phyloP scores from a whole-genome alignment of 2,329 filamentous ascomycete genomes.

The Colletotrichum plurivorum region DNA sequence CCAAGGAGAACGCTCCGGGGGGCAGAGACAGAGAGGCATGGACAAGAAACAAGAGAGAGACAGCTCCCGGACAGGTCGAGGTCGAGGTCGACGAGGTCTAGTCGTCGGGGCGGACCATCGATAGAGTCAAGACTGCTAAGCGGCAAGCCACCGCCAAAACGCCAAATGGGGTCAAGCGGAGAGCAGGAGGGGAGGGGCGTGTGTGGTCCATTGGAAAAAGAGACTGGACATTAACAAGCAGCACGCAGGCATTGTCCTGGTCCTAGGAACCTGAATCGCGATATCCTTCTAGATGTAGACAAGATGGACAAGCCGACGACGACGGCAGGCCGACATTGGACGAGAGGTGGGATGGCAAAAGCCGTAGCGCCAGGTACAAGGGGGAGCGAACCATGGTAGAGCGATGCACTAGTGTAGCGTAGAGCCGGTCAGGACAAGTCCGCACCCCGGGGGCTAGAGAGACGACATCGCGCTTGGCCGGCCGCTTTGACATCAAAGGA shows the following conservation, averaged over 20 bases:
- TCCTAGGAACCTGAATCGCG: constrained; percentile 18
- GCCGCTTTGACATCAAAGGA: constrained; percentile 37
- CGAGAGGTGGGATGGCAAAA: neutral
- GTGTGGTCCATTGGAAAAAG: neutral
- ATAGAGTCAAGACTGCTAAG: constrained; percentile 26
- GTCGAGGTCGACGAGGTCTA: constrained; percentile 1
- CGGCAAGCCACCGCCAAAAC: constrained; percentile 27
- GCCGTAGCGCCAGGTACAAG: constrained; percentile 34
- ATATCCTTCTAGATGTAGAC: neutral
- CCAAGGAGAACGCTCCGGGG: too few relatives aligned
- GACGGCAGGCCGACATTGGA: neutral
- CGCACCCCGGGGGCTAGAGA: neutral
- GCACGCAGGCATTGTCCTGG: constrained; percentile 28
- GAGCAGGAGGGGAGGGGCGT: too few relatives aligned
- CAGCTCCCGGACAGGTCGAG: constrained; percentile 23
- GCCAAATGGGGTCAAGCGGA: constrained; percentile 10
- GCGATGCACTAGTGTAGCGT: too few relatives aligned
- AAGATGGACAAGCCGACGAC: constrained; percentile 9
- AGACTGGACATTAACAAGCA: neutral
- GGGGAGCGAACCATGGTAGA: neutral
- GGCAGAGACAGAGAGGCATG: neutral
- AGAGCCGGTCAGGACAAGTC: too few relatives aligned
- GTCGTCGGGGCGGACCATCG: constrained; percentile 2
- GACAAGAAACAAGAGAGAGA: neutral
- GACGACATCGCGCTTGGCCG: constrained; percentile 12